Conservation (phyloP, 2,329 filamentous ascomycete genomes). For the Aspergillus ibericus region DNA sequence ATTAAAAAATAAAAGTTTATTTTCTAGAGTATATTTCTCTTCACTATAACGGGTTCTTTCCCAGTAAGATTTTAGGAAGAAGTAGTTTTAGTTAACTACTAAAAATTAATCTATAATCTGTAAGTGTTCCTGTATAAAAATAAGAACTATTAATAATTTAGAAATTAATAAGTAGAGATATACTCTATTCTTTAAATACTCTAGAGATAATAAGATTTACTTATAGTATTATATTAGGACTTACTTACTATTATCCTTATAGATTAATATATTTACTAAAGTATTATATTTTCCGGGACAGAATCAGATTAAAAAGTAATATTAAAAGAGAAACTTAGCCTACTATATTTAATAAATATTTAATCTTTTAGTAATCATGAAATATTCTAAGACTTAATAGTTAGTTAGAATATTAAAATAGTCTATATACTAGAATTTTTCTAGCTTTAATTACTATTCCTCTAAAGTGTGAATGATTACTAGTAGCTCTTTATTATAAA, state of each 20-base stretch:
- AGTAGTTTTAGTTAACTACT: background rate
- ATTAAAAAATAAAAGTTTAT: background rate
- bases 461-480: background rate
- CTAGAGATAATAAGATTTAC: background rate
- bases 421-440: background rate
- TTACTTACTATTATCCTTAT: background rate
- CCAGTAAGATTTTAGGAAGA: background rate
- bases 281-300: background rate
- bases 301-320: background rate
- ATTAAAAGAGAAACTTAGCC: background rate
- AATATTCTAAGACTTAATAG: background rate
- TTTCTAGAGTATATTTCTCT: background rate
- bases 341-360: background rate
- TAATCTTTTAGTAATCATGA: background rate
- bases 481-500: background rate
- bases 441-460: background rate
- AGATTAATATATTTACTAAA: background rate
- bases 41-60: too few species aligned
- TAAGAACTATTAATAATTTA: background rate
- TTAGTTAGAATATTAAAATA: background rate
- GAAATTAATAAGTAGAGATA: background rate
- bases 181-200: background rate
- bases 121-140: background rate
- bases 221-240: background rate
- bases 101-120: background rate